Evolutionary conservation across 805 yeast species (phyloP).

Genomic region (Yamadazyma takamatsuzukensis): DNA sequence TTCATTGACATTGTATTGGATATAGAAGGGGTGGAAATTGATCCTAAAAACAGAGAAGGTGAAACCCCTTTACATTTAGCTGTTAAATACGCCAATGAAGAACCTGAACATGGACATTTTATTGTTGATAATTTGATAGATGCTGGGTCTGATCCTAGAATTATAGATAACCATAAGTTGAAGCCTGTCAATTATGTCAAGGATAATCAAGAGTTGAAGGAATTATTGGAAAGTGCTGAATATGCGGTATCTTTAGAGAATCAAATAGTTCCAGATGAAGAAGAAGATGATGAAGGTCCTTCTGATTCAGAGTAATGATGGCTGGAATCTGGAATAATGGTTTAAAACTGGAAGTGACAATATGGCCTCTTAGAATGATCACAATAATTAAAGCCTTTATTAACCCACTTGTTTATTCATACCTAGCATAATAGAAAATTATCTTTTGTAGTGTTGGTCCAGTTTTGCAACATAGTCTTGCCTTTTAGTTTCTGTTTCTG

Average conservation of each 20-base stretch:
- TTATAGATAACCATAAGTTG: constrained; percentile 46
- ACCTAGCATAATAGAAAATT: too few species aligned
- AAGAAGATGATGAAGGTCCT: constrained; percentile 26
- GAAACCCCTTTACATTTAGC: constrained; percentile 91
- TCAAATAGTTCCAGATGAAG: constrained; percentile 25
- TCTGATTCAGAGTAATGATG: constrained; percentile 33
- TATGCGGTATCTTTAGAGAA: constrained; percentile 53
- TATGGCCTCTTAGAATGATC: too few species aligned
- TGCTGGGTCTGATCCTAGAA: constrained; percentile 82
- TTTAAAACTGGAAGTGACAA: too few species aligned
- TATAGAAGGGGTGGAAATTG: constrained; percentile 86
- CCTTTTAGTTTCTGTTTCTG: constrained; percentile 23
- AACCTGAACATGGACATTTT: constrained; percentile 81
- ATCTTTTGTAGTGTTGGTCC: constrained; percentile 46
- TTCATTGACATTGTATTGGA: constrained; percentile 79
- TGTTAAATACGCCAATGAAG: constrained; percentile 69
- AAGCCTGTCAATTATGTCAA: constrained; percentile 71
- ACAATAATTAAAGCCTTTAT: too few species aligned
- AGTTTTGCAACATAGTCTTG: constrained; percentile 34
- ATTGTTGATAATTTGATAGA: constrained; percentile 79
- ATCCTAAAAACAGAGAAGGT: constrained; percentile 72
- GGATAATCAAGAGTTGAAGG: constrained; percentile 53
- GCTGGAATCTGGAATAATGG: too few species aligned
- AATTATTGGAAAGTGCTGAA: constrained; percentile 78
- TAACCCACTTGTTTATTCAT: too few species aligned